Evolutionary conservation across 2,329 filamentous ascomycete species (phyloP).

Genomic region (Penicillium sp.): DNA sequence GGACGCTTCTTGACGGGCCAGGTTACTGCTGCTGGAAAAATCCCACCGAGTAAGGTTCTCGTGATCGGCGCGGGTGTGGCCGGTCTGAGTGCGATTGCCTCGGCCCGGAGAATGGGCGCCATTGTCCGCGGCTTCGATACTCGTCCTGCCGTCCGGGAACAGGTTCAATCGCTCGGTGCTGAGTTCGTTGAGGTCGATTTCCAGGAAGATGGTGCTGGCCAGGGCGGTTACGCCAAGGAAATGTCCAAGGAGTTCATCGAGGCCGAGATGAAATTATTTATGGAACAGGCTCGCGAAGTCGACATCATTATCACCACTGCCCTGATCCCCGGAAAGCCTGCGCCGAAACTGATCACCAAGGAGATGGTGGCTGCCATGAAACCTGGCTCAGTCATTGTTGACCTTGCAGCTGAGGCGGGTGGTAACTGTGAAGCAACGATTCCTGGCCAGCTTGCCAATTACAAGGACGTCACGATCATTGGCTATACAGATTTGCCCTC

Average conservation of each 20-base stretch:
- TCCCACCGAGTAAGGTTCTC: constrained; percentile 86
- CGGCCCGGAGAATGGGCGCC: constrained; percentile 81
- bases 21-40: constrained; percentile 86
- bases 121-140: constrained; percentile 92
- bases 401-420: constrained; percentile 84
- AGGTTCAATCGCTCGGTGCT: constrained; percentile 86
- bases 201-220: constrained; percentile 80
- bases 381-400: constrained; percentile 84
- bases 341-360: constrained; percentile 82
- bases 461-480: constrained; percentile 82
- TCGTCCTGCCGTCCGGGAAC: constrained; percentile 82
- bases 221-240: constrained; percentile 87
- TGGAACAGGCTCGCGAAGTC: constrained; percentile 82
- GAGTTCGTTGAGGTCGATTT: constrained; percentile 89
- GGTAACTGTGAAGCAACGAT: constrained; percentile 86
- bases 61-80: constrained; percentile 91
- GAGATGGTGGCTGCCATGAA: constrained; percentile 84
- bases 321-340: constrained; percentile 82
- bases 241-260: constrained; percentile 95
- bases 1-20: constrained; percentile 87
- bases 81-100: constrained; percentile 84
- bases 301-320: constrained; percentile 93
- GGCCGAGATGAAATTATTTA: constrained; percentile 90
- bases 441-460: constrained; percentile 69
- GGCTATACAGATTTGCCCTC: constrained; percentile 90